phyloP scores from a whole-genome alignment of 1,284 basidiomycete species.

The Pseudomicrostroma phylloplanum region DNA sequence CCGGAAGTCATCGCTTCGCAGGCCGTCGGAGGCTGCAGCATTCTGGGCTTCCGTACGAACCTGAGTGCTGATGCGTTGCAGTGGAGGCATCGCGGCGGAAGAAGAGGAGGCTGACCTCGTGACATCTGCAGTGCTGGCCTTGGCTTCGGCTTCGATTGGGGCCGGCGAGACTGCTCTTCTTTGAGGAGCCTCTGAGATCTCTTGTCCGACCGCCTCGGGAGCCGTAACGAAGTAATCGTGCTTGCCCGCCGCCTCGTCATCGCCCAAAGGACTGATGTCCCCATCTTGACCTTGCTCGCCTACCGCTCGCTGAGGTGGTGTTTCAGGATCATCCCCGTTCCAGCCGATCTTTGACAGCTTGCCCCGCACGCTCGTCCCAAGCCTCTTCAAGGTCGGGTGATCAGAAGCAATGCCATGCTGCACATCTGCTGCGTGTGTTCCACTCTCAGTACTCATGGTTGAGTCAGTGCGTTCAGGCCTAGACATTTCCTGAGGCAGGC shows the following conservation, averaged over 20 bases:
- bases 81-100: conserved; percentile 18
- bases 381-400: conserved; percentile 24
- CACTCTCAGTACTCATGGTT: background rate
- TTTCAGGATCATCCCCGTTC: background rate
- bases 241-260: too few relatives aligned
- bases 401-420: conserved; percentile 28
- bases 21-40: conserved; percentile 37
- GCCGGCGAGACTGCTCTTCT: background rate
- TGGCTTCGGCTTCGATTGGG: background rate
- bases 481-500: background rate
- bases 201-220: background rate
- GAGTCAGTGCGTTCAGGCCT: conserved; percentile 6
- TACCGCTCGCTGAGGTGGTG: background rate
- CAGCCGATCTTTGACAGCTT: conserved; percentile 10
- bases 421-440: conserved; percentile 16
- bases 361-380: conserved; percentile 23
- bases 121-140: background rate
- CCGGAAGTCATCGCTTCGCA: conserved; percentile 39
- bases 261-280: background rate
- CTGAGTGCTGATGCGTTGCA: conserved; percentile 29
- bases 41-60: conserved; percentile 35
- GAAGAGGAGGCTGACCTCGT: background rate
- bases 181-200: background rate
- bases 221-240: conserved; percentile 5
- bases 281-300: background rate